Base-by-base conservation (phyloP, 2,329 filamentous ascomycete genomes). In the Ophiostoma piceae region DNA sequence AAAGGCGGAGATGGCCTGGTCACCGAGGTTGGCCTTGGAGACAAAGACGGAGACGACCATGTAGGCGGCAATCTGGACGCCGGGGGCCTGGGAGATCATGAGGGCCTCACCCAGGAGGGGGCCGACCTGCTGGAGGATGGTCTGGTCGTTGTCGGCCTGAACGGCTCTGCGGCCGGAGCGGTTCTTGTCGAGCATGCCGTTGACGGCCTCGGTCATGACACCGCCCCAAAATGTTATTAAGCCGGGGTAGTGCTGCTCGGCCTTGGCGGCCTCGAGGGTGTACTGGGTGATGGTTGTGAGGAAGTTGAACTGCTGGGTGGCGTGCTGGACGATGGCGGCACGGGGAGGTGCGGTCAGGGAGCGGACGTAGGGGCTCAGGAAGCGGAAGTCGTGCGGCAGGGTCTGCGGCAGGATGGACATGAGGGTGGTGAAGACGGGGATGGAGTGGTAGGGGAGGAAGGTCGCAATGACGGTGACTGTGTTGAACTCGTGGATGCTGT, bases 181-280 rank as follows among this genome's bases (percentile, higher is more conserved):
- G 72, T 88, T 85, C 69, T 85, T 86, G 75, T 96, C 92, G 71
- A 98, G 80, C 82, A 95, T 92, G 39, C 88, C 90, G 73, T 92
- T 91, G 71, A 96, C 85, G 12, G 94, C 89, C 79, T 99, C 94
- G 0, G 92, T 92, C 78, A 91, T 89, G 68, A 97, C 84, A 65
- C 92, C 90, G 4, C 91, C 92, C 94, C 95, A 99, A 77, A 99
- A 97, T 0, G 92, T 90, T 69, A 97, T 81, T 71, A 97, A 81
- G 1, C 88, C 87, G 54, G 92, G 87, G 74, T 95, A 91, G 69
- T 94, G 88, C 71, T 92, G 89, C 68, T 88, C 86, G 57, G 86
- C 83, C 68, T 87, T 86, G 76, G 92, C 90, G 32, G 91, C 88
- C 71, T 89, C 87, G 37, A 97, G 81, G 14, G 92, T 89, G 79